Conservation (phyloP, 148 eudicot species). For the Vaccinium vitisidaea region DNA sequence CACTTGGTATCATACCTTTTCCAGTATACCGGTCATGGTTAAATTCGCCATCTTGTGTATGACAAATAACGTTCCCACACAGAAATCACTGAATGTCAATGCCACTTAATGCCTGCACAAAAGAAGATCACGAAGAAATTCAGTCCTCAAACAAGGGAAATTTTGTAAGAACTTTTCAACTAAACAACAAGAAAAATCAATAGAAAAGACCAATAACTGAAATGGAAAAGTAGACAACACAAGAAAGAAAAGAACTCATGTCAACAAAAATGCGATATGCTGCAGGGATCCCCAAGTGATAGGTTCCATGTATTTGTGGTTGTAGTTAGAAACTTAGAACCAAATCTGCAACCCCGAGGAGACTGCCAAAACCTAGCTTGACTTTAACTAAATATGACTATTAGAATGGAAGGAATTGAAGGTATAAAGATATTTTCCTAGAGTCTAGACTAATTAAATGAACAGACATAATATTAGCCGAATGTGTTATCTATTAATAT, state of each 20-base stretch:
- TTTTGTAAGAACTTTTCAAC: not conserved
- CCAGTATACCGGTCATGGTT: slow-evolving; percentile 70
- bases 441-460: not conserved
- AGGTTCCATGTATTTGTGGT: not conserved
- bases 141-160: not conserved
- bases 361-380: not conserved
- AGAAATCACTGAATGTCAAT: not conserved
- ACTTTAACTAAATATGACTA: not conserved
- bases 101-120: slow-evolving; percentile 17
- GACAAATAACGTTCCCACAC: not conserved
- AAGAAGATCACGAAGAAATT: not conserved
- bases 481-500: not conserved
- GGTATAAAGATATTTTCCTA: not conserved
- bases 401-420: not conserved
- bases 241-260: not conserved
- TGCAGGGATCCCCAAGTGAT: not conserved
- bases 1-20: slow-evolving; percentile 56
- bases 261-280: not conserved
- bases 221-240: not conserved
- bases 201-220: not conserved
- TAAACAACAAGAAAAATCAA: not conserved
- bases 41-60: slow-evolving; percentile 60
- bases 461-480: not conserved
- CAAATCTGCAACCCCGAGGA: not conserved
- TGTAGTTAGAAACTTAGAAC: not conserved